Percentiles rank a stretch among this genome's conserved stretches.
These are phyloP conservation scores for Medicago arabica DNA, from an alignment of 306 rosid species.

Conservation along the genomic window DNA sequence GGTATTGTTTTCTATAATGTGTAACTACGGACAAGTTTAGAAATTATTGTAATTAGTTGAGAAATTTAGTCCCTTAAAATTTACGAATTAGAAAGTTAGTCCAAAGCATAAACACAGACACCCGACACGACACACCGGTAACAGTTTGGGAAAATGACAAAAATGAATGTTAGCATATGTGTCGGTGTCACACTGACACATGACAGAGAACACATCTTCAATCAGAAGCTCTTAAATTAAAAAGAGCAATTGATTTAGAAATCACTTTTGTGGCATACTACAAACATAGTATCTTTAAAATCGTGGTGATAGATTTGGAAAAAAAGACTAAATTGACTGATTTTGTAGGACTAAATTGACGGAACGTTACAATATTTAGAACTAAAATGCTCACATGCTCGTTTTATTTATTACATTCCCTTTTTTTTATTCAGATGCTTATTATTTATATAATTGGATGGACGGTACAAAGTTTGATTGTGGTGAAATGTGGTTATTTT, in stretches of 20 bases:
- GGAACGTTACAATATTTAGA: neutral
- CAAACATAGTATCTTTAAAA: neutral
- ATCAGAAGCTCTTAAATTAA: neutral
- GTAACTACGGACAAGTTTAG: neutral
- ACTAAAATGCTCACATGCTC: neutral
- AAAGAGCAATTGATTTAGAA: neutral
- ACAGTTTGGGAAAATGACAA: too few relatives aligned
- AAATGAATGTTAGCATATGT: too few relatives aligned
- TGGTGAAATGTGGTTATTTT: slow-evolving; percentile 1
- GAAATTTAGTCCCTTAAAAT: neutral
- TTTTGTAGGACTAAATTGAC: neutral
- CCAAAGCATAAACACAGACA: too few relatives aligned
- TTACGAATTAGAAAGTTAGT: neutral
- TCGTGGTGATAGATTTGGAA: neutral
- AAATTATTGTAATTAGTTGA: neutral
- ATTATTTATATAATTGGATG: neutral
- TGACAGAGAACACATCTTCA: too few relatives aligned
- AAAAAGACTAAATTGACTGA: neutral
- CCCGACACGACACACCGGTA: too few relatives aligned
- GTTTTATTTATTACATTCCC: neutral
- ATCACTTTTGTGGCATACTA: neutral
- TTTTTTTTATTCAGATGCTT: neutral
- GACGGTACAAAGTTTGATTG: neutral
- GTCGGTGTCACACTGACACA: too few relatives aligned
- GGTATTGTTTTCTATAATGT: slow-evolving; percentile 8